phyloP scores from a whole-genome alignment of 225 moss, liverwort and hornwort genomes.

The Marchantia polymorpha region DNA sequence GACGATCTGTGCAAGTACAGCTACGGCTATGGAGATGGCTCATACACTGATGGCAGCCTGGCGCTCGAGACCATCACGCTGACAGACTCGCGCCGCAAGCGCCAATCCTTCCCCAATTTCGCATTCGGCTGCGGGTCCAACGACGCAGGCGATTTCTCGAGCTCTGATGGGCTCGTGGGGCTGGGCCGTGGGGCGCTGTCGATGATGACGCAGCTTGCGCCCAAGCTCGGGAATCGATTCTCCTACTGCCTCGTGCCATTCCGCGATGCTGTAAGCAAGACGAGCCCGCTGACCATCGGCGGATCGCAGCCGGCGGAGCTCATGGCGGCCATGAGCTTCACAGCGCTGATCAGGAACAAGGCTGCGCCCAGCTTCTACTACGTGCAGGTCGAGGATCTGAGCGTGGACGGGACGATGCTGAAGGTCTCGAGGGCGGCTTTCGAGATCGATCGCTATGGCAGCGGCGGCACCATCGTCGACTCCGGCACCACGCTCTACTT shows the following conservation, averaged over 20 bases:
- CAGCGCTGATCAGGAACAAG: constrained; percentile 18
- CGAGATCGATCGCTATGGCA: constrained; percentile 19
- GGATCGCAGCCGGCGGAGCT: constrained; percentile 8
- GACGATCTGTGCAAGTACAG: constrained; percentile 25
- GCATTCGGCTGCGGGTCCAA: constrained; percentile 45
- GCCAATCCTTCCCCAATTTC: constrained; percentile 9
- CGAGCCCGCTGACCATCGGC: constrained; percentile 39
- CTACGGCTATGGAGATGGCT: constrained; percentile 42
- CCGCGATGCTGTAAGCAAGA: constrained; percentile 16
- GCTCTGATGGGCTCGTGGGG: constrained; percentile 42
- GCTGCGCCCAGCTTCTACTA: constrained; percentile 32
- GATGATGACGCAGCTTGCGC: constrained; percentile 34
- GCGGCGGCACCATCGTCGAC: constrained; percentile 41
- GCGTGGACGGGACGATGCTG: constrained; percentile 17
- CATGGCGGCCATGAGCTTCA: constrained; percentile 18
- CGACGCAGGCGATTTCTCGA: constrained; percentile 26
- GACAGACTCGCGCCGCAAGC: neutral
- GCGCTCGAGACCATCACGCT: constrained; percentile 33
- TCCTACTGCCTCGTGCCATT: constrained; percentile 41
- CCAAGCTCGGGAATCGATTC: constrained; percentile 25
- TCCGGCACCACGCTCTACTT: constrained; percentile 41
- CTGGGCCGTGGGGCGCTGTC: constrained; percentile 38
- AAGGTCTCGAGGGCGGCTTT: constrained; percentile 25
- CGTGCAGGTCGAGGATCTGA: constrained; percentile 22
- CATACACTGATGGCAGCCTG: constrained; percentile 28